Evolutionary conservation across 257 asterid genomes (phyloP).

Genomic region (Ligustrum vulgare): DNA sequence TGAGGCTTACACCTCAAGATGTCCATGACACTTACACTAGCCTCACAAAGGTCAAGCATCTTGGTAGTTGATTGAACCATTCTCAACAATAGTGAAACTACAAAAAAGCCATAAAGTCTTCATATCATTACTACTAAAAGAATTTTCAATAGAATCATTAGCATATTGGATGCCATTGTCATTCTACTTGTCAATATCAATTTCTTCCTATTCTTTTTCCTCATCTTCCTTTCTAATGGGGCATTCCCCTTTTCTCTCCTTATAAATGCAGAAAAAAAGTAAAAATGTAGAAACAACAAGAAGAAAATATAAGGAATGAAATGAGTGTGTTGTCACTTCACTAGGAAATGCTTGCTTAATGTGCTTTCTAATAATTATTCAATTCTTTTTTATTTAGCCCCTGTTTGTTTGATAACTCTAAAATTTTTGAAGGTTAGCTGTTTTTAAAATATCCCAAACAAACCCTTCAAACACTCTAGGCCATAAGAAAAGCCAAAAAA

Average conservation of each 20-base stretch:
- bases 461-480: too few relatives aligned
- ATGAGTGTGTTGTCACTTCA: too few relatives aligned
- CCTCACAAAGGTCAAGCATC: background rate
- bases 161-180: background rate
- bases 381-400: too few relatives aligned
- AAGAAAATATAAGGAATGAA: too few relatives aligned
- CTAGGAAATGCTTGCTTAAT: too few relatives aligned
- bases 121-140: background rate
- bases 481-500: too few relatives aligned
- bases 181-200: background rate
- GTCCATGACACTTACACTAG: background rate
- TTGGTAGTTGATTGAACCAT: background rate
- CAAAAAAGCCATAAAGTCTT: background rate
- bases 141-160: background rate
- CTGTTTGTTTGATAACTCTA: too few relatives aligned
- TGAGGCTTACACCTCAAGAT: background rate
- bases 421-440: too few relatives aligned
- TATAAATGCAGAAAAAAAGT: background rate
- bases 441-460: too few relatives aligned
- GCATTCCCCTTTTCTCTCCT: background rate
- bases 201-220: background rate
- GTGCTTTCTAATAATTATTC: too few relatives aligned
- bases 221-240: background rate
- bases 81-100: background rate
- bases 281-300: too few relatives aligned